Evolutionary conservation across 805 yeast genomes (phyloP).

Genomic region (Ogataea kodamae): DNA sequence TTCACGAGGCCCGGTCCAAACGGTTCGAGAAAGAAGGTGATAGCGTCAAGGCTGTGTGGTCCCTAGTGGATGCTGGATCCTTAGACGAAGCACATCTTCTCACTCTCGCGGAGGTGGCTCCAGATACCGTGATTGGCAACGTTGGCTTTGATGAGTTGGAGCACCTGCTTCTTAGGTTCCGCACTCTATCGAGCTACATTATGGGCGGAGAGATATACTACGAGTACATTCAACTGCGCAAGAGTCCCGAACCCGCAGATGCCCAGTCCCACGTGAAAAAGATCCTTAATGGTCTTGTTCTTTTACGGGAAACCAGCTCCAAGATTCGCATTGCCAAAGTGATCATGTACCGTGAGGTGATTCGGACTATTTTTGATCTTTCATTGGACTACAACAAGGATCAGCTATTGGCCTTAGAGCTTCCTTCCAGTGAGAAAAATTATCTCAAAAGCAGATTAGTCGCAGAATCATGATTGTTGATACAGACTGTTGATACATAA

Average conservation of each 20-base stretch:
- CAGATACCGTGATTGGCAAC: conserved; percentile 58
- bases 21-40: conserved; percentile 47
- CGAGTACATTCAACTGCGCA: conserved; percentile 40
- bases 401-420: conserved; percentile 36
- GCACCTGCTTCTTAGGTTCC: conserved; percentile 44
- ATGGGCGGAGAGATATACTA: conserved; percentile 58
- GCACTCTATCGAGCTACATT: conserved; percentile 44
- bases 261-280: conserved; percentile 31
- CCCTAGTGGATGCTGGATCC: conserved; percentile 57
- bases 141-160: conserved; percentile 29
- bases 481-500: too few relatives aligned
- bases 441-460: conserved; percentile 33
- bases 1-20: conserved; percentile 60
- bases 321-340: conserved; percentile 47
- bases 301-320: conserved; percentile 36
- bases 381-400: conserved; percentile 30
- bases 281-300: conserved; percentile 45
- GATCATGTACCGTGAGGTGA: conserved; percentile 49
- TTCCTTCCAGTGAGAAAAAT: conserved; percentile 44
- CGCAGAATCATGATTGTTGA: conserved; percentile 8
- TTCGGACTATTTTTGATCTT: conserved; percentile 36
- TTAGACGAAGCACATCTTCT: conserved; percentile 63
- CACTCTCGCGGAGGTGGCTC: conserved; percentile 62
- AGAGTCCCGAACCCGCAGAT: conserved; percentile 17
- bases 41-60: conserved; percentile 55